Conservation (phyloP, 345 rosid species). For the Hibiscus syriacus region DNA sequence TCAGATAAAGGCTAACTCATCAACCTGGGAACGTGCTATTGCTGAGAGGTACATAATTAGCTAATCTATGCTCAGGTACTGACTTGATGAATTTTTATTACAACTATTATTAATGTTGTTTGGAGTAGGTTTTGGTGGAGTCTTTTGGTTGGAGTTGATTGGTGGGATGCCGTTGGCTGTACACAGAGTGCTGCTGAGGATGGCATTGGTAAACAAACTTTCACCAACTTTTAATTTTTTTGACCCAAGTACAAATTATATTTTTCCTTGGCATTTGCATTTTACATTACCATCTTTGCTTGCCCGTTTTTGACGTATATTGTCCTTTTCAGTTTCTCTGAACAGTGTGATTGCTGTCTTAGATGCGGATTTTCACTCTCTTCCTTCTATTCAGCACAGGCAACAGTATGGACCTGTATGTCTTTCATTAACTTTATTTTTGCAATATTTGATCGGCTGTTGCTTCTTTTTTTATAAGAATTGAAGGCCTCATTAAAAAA, state of each 20-base stretch:
- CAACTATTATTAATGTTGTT: background rate
- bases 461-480: too few relatives aligned
- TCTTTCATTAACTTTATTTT: constrained; percentile 17
- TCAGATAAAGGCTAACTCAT: constrained; percentile 67
- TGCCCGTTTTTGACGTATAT: constrained; percentile 11
- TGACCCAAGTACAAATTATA: background rate
- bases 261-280: background rate
- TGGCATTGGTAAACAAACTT: constrained; percentile 58
- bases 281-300: constrained; percentile 1
- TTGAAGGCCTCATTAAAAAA: too few relatives aligned
- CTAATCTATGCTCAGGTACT: background rate
- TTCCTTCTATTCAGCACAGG: constrained; percentile 85
- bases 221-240: background rate
- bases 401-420: constrained; percentile 99
- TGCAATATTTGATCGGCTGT: constrained; percentile 1
- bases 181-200: constrained; percentile 99
- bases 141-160: constrained; percentile 98
- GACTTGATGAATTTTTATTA: background rate
- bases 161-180: constrained; percentile 99
- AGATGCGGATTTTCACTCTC: constrained; percentile 99
- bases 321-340: constrained; percentile 63
- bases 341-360: constrained; percentile 96
- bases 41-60: constrained; percentile 75
- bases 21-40: constrained; percentile 95
- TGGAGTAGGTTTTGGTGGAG: constrained; percentile 98